Conservation (phyloP, 495 filamentous ascomycete species). For the Hamigera avellanea region DNA sequence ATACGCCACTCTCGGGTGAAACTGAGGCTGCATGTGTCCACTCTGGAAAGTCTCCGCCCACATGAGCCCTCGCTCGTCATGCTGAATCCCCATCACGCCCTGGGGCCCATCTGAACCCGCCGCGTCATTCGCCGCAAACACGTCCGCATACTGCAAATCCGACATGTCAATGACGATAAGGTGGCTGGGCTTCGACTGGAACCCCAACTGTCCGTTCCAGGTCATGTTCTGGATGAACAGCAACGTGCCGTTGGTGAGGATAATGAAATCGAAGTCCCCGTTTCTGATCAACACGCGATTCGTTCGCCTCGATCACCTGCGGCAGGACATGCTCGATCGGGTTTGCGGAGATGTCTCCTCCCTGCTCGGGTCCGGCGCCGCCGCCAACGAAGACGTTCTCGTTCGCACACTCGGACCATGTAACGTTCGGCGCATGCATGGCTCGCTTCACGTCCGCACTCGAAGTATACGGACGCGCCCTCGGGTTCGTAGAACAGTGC, state of each 20-base stretch:
- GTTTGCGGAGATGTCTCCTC: constrained; percentile 29
- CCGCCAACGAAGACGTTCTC: constrained; percentile 34
- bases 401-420: constrained; percentile 31
- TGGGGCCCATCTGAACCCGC: constrained; percentile 19
- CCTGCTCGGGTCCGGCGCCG: constrained; percentile 19
- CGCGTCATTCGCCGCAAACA: constrained; percentile 20
- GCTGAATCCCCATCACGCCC: constrained; percentile 52
- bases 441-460: constrained; percentile 47
- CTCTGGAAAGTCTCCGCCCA: constrained; percentile 47
- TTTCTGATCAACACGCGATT: constrained; percentile 49
- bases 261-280: constrained; percentile 48
- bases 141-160: constrained; percentile 21
- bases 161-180: constrained; percentile 26
- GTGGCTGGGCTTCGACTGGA: constrained; percentile 29
- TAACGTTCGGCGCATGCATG: constrained; percentile 41
- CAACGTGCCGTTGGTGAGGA: constrained; percentile 51
- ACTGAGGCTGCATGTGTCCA: constrained; percentile 60
- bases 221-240: constrained; percentile 59
- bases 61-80: constrained; percentile 62
- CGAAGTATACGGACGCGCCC: constrained; percentile 42
- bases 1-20: constrained; percentile 52
- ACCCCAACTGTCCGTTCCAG: constrained; percentile 53
- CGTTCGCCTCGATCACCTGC: constrained; percentile 48
- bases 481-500: constrained; percentile 25
- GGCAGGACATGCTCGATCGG: constrained; percentile 41